Base-by-base conservation (phyloP, 2,329 filamentous ascomycete species). In the Dactylellina drechsleri region DNA sequence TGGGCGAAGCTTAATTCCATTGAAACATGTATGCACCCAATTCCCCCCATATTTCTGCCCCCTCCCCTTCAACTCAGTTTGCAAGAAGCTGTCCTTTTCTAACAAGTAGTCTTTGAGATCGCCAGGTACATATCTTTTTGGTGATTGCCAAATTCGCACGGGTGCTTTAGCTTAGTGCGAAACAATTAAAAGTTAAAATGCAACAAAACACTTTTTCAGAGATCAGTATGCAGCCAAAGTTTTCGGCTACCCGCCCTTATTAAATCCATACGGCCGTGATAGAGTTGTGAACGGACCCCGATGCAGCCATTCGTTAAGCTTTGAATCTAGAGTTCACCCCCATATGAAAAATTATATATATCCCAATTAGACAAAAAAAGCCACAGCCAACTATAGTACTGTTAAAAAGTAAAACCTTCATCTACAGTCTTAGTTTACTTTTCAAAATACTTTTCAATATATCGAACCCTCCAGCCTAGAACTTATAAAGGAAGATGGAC, bases 111-210 rank as follows among this genome's bases (percentile, higher is more conserved):
- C 50, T 7, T 64, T 15, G 50, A 13, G 57, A 68, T 75, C 58
- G 18, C 59, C 71, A 75, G 71, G 64, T 75, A 75, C 71, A 75
- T 75, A 75, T 52, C 47, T 8, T 47, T n/a, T 54, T 47, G 43
- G 13, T 47, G 20, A 23, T 52, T 52, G 15, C 49, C 2, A 20
- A 52, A 18, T 20, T 16, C 31, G 31, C 31, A 13, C 43, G 43
- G 13, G 23, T 45, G n/a, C 40, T 45, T 45, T 41, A 45, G 40
- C 40, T 23, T 31, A 31, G 61, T 58, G 18, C 36, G 28, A 41
- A 75, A 68, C 61, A 43, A 10, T 64, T 59, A 60, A 60, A 60
- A 47, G 16, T 36, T 36, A 49, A 75, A 68, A 64, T 75, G 20
- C 70, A 61, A 52, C 52, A 52, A 56, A 59, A 61, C 49, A n/a